phyloP scores from a whole-genome alignment of 2,329 filamentous ascomycete genomes.

The Ophiocordyceps polyrhachis-furcata region DNA sequence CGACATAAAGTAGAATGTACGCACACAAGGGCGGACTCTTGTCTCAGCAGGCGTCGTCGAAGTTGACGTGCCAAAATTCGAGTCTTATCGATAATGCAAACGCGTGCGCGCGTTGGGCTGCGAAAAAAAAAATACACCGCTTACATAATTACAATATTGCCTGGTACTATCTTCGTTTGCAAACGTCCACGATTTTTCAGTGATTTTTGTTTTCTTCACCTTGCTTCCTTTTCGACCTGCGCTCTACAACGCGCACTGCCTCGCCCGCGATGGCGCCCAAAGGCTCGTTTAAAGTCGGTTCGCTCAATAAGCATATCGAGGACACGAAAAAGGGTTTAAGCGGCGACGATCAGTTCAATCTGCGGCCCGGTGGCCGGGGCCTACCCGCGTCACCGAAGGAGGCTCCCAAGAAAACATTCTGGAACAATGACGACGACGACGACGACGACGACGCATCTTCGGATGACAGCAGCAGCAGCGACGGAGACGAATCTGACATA shows the following conservation, averaged over 20 bases:
- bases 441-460: constrained; percentile 11
- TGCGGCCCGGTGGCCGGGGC: constrained; percentile 7
- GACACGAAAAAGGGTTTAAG: constrained; percentile 17
- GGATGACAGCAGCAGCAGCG: constrained; percentile 10
- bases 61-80: neutral
- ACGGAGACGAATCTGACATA: constrained; percentile 12
- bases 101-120: too few species aligned
- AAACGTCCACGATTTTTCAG: neutral
- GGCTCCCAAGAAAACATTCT: constrained; percentile 9
- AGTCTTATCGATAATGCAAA: neutral
- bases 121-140: too few species aligned
- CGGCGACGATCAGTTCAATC: constrained; percentile 15
- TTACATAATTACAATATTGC: too few species aligned
- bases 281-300: constrained; percentile 16
- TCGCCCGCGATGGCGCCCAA: constrained; percentile 17
- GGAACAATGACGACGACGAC: constrained; percentile 11
- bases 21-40: neutral
- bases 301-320: constrained; percentile 18
- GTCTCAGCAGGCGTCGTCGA: neutral
- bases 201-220: neutral
- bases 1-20: neutral
- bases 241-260: neutral
- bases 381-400: constrained; percentile 12
- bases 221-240: neutral
- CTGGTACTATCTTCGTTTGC: too few species aligned